Percentiles rank a stretch among this genome's conserved stretches.
phyloP scores from a whole-genome alignment of 2,329 filamentous ascomycete species.

The Epichloe baconii region DNA sequence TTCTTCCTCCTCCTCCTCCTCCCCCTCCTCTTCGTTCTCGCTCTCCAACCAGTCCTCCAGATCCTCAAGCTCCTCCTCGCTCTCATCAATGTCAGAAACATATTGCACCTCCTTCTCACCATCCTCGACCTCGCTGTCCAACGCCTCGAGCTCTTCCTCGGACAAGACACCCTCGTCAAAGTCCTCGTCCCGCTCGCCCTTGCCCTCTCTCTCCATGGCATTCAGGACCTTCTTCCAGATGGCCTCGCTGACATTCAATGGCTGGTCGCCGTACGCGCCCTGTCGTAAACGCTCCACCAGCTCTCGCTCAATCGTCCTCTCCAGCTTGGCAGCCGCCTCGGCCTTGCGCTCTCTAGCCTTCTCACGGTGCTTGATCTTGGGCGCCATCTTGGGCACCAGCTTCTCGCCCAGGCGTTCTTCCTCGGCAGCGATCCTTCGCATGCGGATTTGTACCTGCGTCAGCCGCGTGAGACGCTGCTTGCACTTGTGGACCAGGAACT shows the following conservation, averaged over 20 bases:
- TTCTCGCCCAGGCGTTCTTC: conserved; percentile 82
- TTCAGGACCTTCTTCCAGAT: conserved; percentile 97
- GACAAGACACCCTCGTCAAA: conserved; percentile 76
- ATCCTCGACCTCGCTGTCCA: conserved; percentile 54
- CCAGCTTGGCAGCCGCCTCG: conserved; percentile 79
- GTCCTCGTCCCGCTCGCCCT: conserved; percentile 74
- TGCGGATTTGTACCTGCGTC: conserved; percentile 78
- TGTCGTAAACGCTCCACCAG: conserved; percentile 81
- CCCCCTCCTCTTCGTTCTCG: conserved; percentile 45
- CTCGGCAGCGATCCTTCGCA: conserved; percentile 71
- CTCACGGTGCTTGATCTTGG: conserved; percentile 72
- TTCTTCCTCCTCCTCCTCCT: conserved; percentile 42
- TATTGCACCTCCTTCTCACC: conserved; percentile 79
- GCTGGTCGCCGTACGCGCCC: conserved; percentile 87
- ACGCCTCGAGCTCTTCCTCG: conserved; percentile 60
- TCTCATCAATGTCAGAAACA: conserved; percentile 79
- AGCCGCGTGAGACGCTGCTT: conserved; percentile 89
- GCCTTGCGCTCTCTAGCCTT: conserved; percentile 64
- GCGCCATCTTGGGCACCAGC: conserved; percentile 76
- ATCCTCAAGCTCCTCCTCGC: conserved; percentile 64
- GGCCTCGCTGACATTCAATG: conserved; percentile 84
- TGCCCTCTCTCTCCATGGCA: conserved; percentile 76
- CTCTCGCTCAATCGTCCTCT: conserved; percentile 90
- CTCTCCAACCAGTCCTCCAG: conserved; percentile 89
- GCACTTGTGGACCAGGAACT: conserved; percentile 86